Percentiles rank a stretch among this genome's conserved stretches.
Conservation (phyloP, 495 filamentous ascomycete species). For the Penicillium canariense region DNA sequence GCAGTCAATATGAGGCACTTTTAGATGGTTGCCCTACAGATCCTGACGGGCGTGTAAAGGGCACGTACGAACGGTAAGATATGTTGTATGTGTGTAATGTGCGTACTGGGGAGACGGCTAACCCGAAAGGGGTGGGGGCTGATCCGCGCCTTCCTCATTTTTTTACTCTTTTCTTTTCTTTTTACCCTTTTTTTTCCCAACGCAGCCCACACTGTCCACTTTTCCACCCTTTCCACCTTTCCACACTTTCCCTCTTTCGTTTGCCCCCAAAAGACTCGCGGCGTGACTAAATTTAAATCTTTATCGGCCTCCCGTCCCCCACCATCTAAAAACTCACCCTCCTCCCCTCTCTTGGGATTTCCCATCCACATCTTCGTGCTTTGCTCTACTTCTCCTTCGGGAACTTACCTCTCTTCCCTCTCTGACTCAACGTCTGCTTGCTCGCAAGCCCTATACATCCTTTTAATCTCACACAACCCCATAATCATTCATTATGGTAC, state of each 20-base stretch:
- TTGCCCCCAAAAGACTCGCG: constrained; percentile 12
- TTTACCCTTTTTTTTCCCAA: not conserved
- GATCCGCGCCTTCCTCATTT: constrained; percentile 19
- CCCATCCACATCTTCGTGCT: constrained; percentile 18
- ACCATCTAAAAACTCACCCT: constrained; percentile 31
- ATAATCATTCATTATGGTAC: constrained; percentile 45
- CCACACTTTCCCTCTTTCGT: not conserved
- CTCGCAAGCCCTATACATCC: constrained; percentile 24
- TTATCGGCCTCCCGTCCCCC: constrained; percentile 23
- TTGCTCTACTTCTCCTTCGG: constrained; percentile 8
- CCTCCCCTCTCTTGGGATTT: constrained; percentile 27
- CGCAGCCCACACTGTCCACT: not conserved
- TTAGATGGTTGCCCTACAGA: too few relatives aligned
- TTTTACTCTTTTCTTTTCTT: constrained; percentile 3
- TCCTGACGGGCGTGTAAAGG: too few relatives aligned
- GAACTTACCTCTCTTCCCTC: constrained; percentile 4
- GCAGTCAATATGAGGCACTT: not conserved
- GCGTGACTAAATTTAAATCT: constrained; percentile 37
- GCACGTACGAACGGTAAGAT: not conserved
- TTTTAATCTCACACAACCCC: constrained; percentile 40
- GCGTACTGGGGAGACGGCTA: constrained; percentile 17
- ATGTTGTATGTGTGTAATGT: not conserved
- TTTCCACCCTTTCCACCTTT: not conserved
- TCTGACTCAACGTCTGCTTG: constrained; percentile 12
- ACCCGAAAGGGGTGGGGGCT: constrained; percentile 4